Evolutionary conservation across 2,329 filamentous ascomycete genomes (phyloP).

Genomic region (Aspergillus pseudotamarii): DNA sequence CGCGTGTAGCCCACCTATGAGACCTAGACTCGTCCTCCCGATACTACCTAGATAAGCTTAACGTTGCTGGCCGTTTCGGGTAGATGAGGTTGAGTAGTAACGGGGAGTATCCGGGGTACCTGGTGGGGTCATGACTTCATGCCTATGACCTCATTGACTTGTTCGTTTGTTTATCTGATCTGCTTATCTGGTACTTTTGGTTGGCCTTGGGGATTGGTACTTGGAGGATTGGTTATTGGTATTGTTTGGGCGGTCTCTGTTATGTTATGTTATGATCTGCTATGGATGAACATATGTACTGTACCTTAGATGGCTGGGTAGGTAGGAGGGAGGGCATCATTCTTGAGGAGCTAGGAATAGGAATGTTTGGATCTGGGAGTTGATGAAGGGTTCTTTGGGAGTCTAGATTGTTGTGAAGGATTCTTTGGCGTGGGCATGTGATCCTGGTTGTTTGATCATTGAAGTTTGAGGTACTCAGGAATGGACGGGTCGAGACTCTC

Average conservation of each 20-base stretch:
- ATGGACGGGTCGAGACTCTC: too few relatives aligned
- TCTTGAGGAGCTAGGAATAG: not conserved
- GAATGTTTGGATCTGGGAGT: not conserved
- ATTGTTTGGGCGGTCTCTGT: not conserved
- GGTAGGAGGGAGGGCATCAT: not conserved
- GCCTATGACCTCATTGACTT: not conserved
- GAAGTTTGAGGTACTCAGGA: too few relatives aligned
- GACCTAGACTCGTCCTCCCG: not conserved
- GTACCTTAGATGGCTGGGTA: too few relatives aligned
- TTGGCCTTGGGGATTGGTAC: too few relatives aligned
- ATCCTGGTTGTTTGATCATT: not conserved
- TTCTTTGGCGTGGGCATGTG: not conserved
- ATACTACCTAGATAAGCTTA: not conserved
- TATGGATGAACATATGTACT: too few relatives aligned
- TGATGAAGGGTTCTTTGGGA: not conserved
- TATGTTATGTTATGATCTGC: too few relatives aligned
- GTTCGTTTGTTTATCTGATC: not conserved
- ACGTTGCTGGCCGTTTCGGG: not conserved
- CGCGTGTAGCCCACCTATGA: not conserved
- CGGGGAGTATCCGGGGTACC: too few relatives aligned
- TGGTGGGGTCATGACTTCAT: not conserved
- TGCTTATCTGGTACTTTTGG: not conserved
- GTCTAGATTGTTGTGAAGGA: not conserved
- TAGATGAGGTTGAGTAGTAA: too few relatives aligned
- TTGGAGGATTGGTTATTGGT: not conserved